These are phyloP conservation scores for Phytophthora fragariae DNA, from an alignment of 352 stramenopile species.

Conservation along the genomic window DNA sequence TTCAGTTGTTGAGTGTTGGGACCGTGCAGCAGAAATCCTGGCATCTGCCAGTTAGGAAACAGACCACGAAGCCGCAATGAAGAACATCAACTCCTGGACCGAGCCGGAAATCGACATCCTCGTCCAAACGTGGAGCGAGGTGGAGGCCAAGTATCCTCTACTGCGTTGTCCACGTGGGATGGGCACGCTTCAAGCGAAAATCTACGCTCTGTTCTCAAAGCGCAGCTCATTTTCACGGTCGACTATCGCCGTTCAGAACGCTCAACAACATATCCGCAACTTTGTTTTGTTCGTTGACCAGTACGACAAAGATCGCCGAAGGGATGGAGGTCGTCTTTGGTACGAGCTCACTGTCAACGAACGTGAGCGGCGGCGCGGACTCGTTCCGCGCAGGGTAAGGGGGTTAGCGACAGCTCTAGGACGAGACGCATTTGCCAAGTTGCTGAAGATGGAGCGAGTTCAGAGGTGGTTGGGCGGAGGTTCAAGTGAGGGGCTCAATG, in stretches of 20 bases:
- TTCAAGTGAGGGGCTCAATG: not conserved
- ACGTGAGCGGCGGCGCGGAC: conserved; percentile 1
- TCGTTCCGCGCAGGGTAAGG: conserved; percentile 8
- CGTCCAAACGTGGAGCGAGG: conserved; percentile 32
- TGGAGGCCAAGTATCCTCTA: conserved; percentile 29
- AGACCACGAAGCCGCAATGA: not conserved
- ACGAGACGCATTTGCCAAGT: conserved; percentile 22
- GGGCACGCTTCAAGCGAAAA: conserved; percentile 20
- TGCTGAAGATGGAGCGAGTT: conserved; percentile 33
- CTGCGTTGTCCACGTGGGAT: conserved; percentile 9
- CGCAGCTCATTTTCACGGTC: conserved; percentile 20
- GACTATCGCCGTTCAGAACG: not conserved
- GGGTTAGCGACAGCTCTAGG: conserved; percentile 7
- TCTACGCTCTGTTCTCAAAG: conserved; percentile 19
- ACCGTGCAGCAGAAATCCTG: not conserved
- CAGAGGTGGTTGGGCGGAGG: conserved; percentile 20
- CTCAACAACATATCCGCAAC: conserved; percentile 24
- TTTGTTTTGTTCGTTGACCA: conserved; percentile 30
- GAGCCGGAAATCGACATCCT: conserved; percentile 27
- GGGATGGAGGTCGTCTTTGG: conserved; percentile 25
- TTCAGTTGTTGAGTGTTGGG: too few species aligned
- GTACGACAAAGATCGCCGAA: conserved; percentile 23
- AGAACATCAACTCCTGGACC: conserved; percentile 27
- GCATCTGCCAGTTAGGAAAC: not conserved
- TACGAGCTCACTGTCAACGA: conserved; percentile 25